Percentiles rank a stretch among this genome's conserved stretches.
phyloP scores from a whole-genome alignment of 2,329 filamentous ascomycete genomes.

The Cercospora citrullina region DNA sequence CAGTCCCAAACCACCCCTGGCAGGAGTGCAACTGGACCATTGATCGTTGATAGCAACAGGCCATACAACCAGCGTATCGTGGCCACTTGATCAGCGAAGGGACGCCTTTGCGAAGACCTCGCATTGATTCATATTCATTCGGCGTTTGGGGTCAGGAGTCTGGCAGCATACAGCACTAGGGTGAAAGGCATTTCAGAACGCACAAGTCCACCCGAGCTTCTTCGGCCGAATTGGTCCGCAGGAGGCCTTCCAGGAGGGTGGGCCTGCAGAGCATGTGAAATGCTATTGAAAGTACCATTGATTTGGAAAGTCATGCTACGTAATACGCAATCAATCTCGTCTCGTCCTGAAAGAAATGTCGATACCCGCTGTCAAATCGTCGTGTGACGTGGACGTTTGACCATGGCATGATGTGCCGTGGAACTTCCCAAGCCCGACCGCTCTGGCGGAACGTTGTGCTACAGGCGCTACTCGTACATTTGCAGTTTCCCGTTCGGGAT shows the following conservation, averaged over 20 bases:
- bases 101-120: not conserved
- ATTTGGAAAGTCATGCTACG: not conserved
- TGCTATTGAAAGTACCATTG: not conserved
- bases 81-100: not conserved
- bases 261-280: not conserved
- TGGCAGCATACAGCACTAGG: not conserved
- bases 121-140: not conserved
- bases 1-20: not conserved
- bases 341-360: not conserved
- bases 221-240: not conserved
- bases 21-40: conserved; percentile 17
- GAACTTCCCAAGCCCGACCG: not conserved
- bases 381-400: conserved; percentile 7
- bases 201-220: not conserved
- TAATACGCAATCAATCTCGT: not conserved
- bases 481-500: not conserved
- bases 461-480: not conserved
- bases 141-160: not conserved
- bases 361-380: conserved; percentile 14
- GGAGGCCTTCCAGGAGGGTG: not conserved
- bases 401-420: not conserved
- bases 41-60: conserved; percentile 30
- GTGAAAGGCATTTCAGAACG: not conserved
- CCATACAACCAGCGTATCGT: not conserved
- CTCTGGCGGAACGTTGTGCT: not conserved